These are phyloP conservation scores for Tardiomyces depauwii DNA, from an alignment of 1,139 yeast species.

Conservation along the genomic window DNA sequence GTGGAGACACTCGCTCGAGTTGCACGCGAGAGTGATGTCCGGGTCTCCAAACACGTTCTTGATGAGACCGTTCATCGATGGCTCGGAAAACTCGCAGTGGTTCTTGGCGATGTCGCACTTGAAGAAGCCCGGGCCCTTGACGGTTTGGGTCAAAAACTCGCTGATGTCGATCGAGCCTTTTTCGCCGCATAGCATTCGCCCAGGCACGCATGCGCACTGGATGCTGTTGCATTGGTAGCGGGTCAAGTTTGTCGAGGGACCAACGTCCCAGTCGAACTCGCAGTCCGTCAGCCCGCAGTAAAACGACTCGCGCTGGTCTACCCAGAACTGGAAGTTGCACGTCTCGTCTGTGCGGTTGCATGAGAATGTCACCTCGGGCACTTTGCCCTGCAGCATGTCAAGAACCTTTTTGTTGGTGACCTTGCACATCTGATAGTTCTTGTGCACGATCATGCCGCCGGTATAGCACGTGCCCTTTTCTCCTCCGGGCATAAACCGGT, in stretches of 20 bases:
- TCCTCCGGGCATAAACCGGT: slow-evolving; percentile 80
- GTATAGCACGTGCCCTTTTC: slow-evolving; percentile 80
- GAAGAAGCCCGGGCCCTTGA: slow-evolving; percentile 88
- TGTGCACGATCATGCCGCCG: slow-evolving; percentile 75
- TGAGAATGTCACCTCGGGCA: slow-evolving; percentile 86
- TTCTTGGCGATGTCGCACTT: slow-evolving; percentile 55
- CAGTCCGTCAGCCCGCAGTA: slow-evolving; percentile 75
- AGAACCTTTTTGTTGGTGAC: slow-evolving; percentile 81
- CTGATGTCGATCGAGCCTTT: slow-evolving; percentile 90
- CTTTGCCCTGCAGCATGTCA: slow-evolving; percentile 63
- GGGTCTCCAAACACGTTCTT: slow-evolving; percentile 89
- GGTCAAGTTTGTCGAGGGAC: slow-evolving; percentile 42
- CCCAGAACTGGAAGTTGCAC: slow-evolving; percentile 95
- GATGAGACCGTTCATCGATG: slow-evolving; percentile 90
- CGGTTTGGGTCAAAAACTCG: slow-evolving; percentile 82
- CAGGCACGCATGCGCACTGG: slow-evolving; percentile 82
- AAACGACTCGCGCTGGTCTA: slow-evolving; percentile 78
- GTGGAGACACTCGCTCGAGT: slow-evolving; percentile 85
- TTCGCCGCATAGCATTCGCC: slow-evolving; percentile 86
- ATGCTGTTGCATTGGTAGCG: slow-evolving; percentile 69
- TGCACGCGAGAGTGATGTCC: slow-evolving; percentile 66
- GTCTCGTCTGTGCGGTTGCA: slow-evolving; percentile 49
- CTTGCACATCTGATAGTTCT: slow-evolving; percentile 84
- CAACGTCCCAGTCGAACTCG: slow-evolving; percentile 35
- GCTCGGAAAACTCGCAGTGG: slow-evolving; percentile 76